Evolutionary conservation across 352 stramenopile species (phyloP).

Genomic region (Pythium monospermum): DNA sequence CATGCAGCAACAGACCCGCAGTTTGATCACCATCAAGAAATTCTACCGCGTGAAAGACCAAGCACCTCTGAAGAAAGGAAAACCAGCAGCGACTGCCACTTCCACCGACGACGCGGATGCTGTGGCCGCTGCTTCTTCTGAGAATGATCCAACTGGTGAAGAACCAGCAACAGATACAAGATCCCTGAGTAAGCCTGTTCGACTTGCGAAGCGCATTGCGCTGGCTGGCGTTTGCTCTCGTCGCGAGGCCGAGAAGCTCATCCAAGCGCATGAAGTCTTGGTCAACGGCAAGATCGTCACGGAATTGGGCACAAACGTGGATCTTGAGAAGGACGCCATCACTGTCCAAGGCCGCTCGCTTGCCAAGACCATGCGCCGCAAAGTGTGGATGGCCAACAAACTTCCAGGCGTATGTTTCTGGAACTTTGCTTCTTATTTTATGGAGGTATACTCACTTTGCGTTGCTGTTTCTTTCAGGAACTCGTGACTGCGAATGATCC

Average conservation of each 20-base stretch:
- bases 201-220: conserved; percentile 83
- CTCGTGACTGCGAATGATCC: conserved; percentile 78
- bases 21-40: conserved; percentile 45
- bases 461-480: conserved; percentile 32
- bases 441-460: too few relatives aligned
- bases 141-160: too few relatives aligned
- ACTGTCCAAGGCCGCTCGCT: conserved; percentile 52
- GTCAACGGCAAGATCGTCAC: conserved; percentile 69
- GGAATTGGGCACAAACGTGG: conserved; percentile 56
- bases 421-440: background rate
- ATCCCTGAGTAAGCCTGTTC: conserved; percentile 24
- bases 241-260: conserved; percentile 79
- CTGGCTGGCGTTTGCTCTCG: conserved; percentile 77
- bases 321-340: conserved; percentile 45
- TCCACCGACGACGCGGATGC: background rate
- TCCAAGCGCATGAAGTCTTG: conserved; percentile 58
- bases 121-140: too few relatives aligned
- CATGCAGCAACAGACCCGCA: conserved; percentile 14
- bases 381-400: conserved; percentile 89
- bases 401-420: conserved; percentile 66
- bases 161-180: too few relatives aligned
- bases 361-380: conserved; percentile 29
- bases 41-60: conserved; percentile 23
- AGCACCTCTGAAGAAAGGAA: conserved; percentile 7
- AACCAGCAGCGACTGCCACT: background rate